Conservation (phyloP, 2,329 filamentous ascomycete genomes). For the Apiospora hydei region DNA sequence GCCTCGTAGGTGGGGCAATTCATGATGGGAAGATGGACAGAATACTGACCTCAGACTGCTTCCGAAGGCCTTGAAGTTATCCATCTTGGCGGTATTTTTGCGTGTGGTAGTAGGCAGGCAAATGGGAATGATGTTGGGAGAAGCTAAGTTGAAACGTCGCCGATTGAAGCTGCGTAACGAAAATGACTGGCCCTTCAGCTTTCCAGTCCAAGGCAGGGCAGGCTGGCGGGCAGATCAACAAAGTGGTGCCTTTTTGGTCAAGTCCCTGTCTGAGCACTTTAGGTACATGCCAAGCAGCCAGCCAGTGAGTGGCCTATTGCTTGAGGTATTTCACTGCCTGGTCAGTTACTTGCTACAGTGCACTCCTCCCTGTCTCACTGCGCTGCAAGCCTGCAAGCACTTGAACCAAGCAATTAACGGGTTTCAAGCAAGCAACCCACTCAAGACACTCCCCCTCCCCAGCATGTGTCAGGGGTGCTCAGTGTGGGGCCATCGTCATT, state of each 20-base stretch:
- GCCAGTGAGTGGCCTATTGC: neutral
- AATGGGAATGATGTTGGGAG: constrained; percentile 22
- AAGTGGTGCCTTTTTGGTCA: neutral
- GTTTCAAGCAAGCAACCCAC: neutral
- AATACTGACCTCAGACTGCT: constrained; percentile 61
- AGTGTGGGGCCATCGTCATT: neutral
- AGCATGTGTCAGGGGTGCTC: neutral
- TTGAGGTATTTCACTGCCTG: neutral
- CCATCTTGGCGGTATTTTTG: constrained; percentile 50
- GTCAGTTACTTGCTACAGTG: neutral
- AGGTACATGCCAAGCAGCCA: too few species aligned
- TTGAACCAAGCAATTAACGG: neutral
- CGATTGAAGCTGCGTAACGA: constrained; percentile 20
- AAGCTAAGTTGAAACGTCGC: constrained; percentile 20
- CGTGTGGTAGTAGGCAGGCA: neutral
- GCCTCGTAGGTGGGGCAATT: constrained; percentile 11
- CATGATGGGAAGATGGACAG: constrained; percentile 24
- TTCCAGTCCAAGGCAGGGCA: neutral
- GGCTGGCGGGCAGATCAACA: constrained; percentile 11
- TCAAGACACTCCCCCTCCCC: too few species aligned
- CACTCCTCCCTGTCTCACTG: neutral
- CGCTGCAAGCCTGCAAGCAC: too few species aligned
- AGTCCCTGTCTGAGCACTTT: neutral
- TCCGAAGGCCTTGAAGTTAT: constrained; percentile 64
- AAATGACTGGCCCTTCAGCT: constrained; percentile 5